Conservation (phyloP, 257 asterid genomes). For the Solanum tarijense region DNA sequence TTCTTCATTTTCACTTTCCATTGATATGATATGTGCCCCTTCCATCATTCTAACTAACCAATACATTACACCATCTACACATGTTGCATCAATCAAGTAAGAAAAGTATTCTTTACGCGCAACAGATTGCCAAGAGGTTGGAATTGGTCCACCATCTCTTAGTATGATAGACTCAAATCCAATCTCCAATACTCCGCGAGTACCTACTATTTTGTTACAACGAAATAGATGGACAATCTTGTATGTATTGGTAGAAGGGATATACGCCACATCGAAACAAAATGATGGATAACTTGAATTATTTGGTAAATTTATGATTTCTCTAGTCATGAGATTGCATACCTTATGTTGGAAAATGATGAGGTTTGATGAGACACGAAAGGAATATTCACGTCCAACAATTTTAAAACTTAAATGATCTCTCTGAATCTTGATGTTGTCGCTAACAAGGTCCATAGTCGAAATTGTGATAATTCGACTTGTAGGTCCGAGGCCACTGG, state of each 20-base stretch:
- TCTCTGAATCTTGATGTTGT: background rate
- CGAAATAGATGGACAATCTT: no score
- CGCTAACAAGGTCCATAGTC: no score
- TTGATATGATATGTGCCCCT: background rate
- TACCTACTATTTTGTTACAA: no score
- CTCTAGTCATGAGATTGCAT: background rate
- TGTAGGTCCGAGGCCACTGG: no score
- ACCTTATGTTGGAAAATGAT: background rate
- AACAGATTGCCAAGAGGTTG: background rate
- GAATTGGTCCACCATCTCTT: background rate
- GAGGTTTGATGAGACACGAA: background rate
- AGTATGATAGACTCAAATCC: no score
- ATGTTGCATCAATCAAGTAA: background rate
- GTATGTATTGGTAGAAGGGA: no score
- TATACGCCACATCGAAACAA: no score
- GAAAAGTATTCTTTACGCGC: background rate
- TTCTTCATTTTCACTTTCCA: background rate
- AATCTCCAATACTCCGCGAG: no score
- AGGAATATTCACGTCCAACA: background rate
- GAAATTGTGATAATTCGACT: no score
- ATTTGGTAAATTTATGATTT: background rate
- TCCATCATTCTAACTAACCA: background rate
- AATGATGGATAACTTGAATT: no score
- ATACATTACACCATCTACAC: background rate
- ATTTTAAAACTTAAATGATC: background rate